These are phyloP conservation scores for Venustampulla echinocandica DNA, from an alignment of 495 filamentous ascomycete genomes.

Conservation along the genomic window DNA sequence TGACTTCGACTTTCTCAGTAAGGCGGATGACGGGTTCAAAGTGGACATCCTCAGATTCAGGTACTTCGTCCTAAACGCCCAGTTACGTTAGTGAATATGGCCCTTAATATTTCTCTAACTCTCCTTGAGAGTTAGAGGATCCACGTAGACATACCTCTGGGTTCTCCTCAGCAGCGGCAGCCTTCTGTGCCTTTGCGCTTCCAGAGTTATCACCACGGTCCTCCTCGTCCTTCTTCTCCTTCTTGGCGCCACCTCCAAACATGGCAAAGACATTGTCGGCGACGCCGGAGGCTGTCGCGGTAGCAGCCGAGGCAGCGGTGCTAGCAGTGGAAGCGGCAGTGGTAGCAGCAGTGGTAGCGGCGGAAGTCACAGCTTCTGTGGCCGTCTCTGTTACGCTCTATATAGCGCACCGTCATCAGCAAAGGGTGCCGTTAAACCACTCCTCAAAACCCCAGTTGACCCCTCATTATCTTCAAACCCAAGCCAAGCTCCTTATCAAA, in stretches of 20 bases:
- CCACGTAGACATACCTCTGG: constrained; percentile 19
- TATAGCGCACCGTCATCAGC: not conserved
- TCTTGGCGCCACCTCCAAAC: constrained; percentile 93
- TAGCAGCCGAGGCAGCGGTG: constrained; percentile 35
- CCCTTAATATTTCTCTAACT: not conserved
- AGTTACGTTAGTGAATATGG: not conserved
- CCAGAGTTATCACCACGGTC: constrained; percentile 73
- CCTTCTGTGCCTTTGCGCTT: constrained; percentile 77
- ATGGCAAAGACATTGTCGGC: constrained; percentile 84
- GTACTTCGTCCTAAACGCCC: constrained; percentile 53
- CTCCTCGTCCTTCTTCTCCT: constrained; percentile 65
- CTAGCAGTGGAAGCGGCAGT: constrained; percentile 33
- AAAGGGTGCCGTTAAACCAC: constrained; percentile 22
- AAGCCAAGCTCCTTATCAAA: constrained; percentile 10
- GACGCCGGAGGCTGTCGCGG: constrained; percentile 42
- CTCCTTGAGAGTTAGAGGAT: not conserved
- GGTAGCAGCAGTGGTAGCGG: constrained; percentile 36
- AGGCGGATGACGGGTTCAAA: constrained; percentile 94
- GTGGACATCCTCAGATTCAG: constrained; percentile 84
- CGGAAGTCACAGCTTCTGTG: constrained; percentile 30
- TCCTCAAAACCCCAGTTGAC: constrained; percentile 20
- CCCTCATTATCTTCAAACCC: not conserved
- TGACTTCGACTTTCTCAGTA: constrained; percentile 90
- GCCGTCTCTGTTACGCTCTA: constrained; percentile 33
- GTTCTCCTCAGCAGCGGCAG: constrained; percentile 46